Evolutionary conservation across 768 basidiomycete species (phyloP).

Genomic region (Russula foetens): DNA sequence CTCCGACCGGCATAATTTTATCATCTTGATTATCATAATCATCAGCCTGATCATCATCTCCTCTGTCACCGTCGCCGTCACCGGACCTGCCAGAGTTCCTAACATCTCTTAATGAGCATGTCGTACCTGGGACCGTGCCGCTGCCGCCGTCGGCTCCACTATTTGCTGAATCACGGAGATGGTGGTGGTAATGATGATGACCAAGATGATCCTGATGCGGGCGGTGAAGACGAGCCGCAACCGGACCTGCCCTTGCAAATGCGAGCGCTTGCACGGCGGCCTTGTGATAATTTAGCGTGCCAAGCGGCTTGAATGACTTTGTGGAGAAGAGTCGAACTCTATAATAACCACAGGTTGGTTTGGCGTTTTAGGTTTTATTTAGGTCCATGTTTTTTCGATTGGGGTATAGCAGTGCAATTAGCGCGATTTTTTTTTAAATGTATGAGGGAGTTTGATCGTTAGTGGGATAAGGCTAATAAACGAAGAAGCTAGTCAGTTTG

Average conservation of each 20-base stretch:
- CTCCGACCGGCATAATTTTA: not conserved
- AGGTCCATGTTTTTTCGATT: not conserved
- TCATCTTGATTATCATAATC: not conserved
- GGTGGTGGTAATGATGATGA: not conserved
- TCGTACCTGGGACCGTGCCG: too few species aligned
- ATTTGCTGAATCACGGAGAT: not conserved
- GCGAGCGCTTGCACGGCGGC: constrained; percentile 63
- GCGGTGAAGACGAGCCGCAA: not conserved
- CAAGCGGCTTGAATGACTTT: constrained; percentile 72
- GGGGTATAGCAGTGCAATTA: too few species aligned
- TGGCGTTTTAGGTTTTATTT: not conserved
- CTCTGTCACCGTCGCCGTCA: not conserved
- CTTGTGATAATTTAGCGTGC: constrained; percentile 79
- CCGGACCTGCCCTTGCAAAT: constrained; percentile 41
- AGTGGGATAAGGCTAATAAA: too few species aligned
- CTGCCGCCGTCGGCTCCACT: not conserved
- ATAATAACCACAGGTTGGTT: not conserved
- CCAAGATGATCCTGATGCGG: not conserved
- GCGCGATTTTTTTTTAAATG: too few species aligned
- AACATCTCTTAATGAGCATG: too few species aligned
- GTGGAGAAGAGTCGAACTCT: constrained; percentile 83
- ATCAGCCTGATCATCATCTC: too few species aligned
- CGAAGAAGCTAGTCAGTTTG: too few species aligned
- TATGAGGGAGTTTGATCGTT: too few species aligned
- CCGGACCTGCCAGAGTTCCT: not conserved